Percentiles rank a stretch among this genome's conserved stretches.
phyloP scores from a whole-genome alignment of 768 basidiomycete genomes.

The Rhodotorula toruloides region DNA sequence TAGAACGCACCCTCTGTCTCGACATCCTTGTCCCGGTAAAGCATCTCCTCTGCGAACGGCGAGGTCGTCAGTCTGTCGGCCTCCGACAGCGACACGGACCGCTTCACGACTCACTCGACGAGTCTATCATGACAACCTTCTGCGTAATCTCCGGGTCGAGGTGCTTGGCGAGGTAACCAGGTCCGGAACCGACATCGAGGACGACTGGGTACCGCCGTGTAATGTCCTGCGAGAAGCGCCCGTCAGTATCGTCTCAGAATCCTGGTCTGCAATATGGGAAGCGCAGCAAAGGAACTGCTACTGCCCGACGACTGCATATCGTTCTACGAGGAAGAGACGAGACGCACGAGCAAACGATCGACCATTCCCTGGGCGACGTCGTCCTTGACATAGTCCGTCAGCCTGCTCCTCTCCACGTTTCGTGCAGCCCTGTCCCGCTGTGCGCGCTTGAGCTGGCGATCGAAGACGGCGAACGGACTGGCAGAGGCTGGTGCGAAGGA shows the following conservation, averaged over 20 bases:
- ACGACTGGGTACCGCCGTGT: slow-evolving; percentile 73
- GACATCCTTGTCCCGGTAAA: slow-evolving; percentile 69
- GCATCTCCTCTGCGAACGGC: slow-evolving; percentile 57
- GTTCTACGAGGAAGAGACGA: background rate
- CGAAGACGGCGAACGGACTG: slow-evolving; percentile 77
- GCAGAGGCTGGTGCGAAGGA: slow-evolving; percentile 45
- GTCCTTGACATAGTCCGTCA: slow-evolving; percentile 84
- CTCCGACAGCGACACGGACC: background rate
- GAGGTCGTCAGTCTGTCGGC: background rate
- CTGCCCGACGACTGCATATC: background rate
- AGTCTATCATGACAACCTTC: slow-evolving; percentile 78
- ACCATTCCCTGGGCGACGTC: slow-evolving; percentile 86
- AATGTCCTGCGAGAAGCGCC: slow-evolving; percentile 63
- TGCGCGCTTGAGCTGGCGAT: slow-evolving; percentile 66
- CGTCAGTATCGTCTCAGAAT: background rate
- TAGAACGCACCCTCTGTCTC: slow-evolving; percentile 67
- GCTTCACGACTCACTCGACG: slow-evolving; percentile 59
- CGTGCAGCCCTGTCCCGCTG: slow-evolving; percentile 72
- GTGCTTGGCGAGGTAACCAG: slow-evolving; percentile 85
- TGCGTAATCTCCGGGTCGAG: slow-evolving; percentile 62
- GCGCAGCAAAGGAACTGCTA: slow-evolving; percentile 10
- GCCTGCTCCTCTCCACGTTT: slow-evolving; percentile 58
- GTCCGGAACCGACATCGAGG: slow-evolving; percentile 81
- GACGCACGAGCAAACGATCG: slow-evolving; percentile 73
- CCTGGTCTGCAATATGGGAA: background rate